Evolutionary conservation across 495 filamentous ascomycete genomes (phyloP), one percentile per base, ranked within the genome.

Genomic region (Cairneyella variabilis): DNA sequence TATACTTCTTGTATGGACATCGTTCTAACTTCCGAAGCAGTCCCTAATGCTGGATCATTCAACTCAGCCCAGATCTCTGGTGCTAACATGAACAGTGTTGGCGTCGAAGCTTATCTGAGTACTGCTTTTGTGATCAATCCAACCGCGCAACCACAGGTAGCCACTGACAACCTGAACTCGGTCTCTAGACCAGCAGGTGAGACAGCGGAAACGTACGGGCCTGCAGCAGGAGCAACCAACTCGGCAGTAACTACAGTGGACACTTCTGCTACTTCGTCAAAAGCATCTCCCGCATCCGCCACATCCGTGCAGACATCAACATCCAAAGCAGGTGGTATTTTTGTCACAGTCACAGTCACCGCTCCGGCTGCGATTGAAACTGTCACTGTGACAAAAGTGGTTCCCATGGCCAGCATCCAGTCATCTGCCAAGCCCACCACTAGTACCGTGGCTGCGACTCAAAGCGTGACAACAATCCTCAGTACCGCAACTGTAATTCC

Each of bases 1-100:
- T 96, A 95, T 64, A 91, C 88, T 0, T 84, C 84, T 7, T 92
- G 91, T 61, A 80, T 89, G 60, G 91, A 96, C 67, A 75, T 91
- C 54, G 69, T 86, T 36, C 69, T 95, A 21, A 43, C 60, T 61
- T 25, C 64, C 63, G 16, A 34, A 5, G 53, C 65, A 44, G 68
- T 72, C 47, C 72, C 56, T 37, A 60, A 27, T 10, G 40, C 64
- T 14, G 54, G 48, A 0, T 61, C 55, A n/a, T 46, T 44, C 1
- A 51, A 49, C 17, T 54, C 62, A 18, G 58, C 60, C 10, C 68
- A 76, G 40, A 65, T 77, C 27, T 17, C 27, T 21, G 44, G 44
- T 8, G 3, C 14, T 0, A 27, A 27, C 17, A 11, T 20, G 12
- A 34, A 18, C 7, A 16, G 25, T 12, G 20, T 27, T 4, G 44